Conservation (phyloP, 2,329 filamentous ascomycete species). For the Penicillium aurantiogriseum region DNA sequence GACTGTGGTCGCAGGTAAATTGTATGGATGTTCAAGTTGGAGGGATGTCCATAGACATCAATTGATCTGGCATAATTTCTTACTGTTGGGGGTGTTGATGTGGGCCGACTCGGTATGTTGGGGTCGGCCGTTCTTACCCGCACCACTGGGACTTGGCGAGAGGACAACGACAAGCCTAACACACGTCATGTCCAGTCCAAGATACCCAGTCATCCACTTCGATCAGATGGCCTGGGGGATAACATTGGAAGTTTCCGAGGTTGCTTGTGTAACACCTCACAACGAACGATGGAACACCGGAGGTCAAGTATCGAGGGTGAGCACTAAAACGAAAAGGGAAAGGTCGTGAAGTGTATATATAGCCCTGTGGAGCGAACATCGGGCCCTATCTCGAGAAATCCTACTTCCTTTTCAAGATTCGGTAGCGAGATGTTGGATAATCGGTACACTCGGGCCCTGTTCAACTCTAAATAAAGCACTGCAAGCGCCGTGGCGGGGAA, state of each 20-base stretch:
- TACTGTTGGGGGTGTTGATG: not conserved
- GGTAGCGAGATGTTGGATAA: not conserved
- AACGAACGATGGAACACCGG: not conserved
- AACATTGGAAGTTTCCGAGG: not conserved
- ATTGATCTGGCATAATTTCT: not conserved
- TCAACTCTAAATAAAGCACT: conserved; percentile 19
- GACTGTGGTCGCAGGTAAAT: not conserved
- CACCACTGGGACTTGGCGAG: not conserved
- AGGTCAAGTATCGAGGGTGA: not conserved
- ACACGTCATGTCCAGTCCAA: not conserved
- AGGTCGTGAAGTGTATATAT: not conserved
- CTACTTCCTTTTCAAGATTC: not conserved
- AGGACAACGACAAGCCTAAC: not conserved
- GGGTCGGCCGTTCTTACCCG: not conserved
- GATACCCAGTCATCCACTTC: not conserved
- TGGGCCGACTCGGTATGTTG: not conserved
- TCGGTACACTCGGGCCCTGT: conserved; percentile 3
- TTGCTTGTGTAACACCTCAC: not conserved
- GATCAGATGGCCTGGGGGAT: not conserved
- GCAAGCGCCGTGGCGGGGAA: conserved; percentile 26
- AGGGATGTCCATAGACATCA: not conserved
- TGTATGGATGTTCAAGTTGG: not conserved
- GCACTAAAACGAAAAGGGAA: not conserved
- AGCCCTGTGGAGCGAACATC: not conserved
- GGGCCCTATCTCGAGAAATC: not conserved